These are phyloP conservation scores for Simplicillium aogashimaense DNA, from an alignment of 2,329 filamentous ascomycete genomes.

Conservation along the genomic window DNA sequence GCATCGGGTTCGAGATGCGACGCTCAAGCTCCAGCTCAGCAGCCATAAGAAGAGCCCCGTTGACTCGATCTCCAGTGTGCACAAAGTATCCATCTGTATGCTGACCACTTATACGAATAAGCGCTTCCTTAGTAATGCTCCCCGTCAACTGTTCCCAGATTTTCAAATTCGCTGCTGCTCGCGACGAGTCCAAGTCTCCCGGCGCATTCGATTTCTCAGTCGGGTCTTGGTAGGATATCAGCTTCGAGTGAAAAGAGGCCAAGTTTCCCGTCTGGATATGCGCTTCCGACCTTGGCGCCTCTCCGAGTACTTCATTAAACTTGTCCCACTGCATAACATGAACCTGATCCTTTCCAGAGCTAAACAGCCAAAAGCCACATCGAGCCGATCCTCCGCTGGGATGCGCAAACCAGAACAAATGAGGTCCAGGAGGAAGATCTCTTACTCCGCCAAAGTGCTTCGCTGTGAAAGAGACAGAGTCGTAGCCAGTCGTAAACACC, in stretches of 20 bases:
- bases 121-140: constrained; percentile 31
- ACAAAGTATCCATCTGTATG: constrained; percentile 36
- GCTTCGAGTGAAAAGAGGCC: constrained; percentile 24
- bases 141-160: constrained; percentile 45
- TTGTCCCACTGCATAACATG: constrained; percentile 45
- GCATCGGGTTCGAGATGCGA: constrained; percentile 21
- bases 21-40: constrained; percentile 28
- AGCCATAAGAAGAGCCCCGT: constrained; percentile 27
- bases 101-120: constrained; percentile 36
- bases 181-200: constrained; percentile 10
- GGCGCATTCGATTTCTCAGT: constrained; percentile 7
- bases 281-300: constrained; percentile 35
- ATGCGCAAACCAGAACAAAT: constrained; percentile 50
- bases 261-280: constrained; percentile 32
- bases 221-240: constrained; percentile 35
- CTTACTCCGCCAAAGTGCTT: constrained; percentile 42
- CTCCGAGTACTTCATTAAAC: constrained; percentile 42
- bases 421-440: constrained; percentile 43
- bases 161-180: constrained; percentile 15
- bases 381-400: constrained; percentile 36
- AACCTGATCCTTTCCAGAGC: constrained; percentile 21
- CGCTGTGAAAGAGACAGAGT: constrained; percentile 37
- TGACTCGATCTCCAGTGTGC: constrained; percentile 42
- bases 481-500: constrained; percentile 42
- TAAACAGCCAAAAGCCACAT: constrained; percentile 48